A percentile compares a stretch with the other conserved stretches of the same genome.
phyloP scores from a whole-genome alignment of 345 rosid species.

The Diplotaxis tenuifolia region DNA sequence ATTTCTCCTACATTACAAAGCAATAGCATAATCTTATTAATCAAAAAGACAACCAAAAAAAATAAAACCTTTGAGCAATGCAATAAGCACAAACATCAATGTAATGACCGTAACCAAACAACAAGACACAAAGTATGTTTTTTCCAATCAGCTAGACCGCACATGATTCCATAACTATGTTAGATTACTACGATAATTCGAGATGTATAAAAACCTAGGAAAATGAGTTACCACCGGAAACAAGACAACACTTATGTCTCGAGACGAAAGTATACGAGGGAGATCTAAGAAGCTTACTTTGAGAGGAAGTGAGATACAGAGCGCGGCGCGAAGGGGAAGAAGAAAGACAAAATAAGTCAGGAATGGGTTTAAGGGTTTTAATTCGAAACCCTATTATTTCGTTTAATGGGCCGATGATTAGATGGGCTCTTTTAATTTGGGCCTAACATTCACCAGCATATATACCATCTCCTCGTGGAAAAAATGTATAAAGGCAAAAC shows the following conservation, averaged over 20 bases:
- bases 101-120: neutral
- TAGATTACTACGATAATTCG: neutral
- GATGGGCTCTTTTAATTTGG: neutral
- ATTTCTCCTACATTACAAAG: slow-evolving; percentile 23
- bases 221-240: neutral
- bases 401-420: neutral
- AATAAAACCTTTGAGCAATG: neutral
- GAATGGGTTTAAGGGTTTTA: slow-evolving; percentile 31
- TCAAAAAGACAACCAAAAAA: neutral
- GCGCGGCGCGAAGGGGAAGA: slow-evolving; percentile 21
- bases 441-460: neutral
- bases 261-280: neutral
- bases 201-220: neutral
- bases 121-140: neutral
- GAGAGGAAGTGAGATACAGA: slow-evolving; percentile 3
- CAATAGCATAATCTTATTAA: neutral
- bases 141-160: neutral
- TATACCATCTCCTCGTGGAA: too few species aligned
- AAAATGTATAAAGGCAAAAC: neutral
- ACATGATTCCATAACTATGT: neutral
- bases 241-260: neutral
- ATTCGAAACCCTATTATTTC: neutral
- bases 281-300: slow-evolving; percentile 29
- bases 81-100: neutral
- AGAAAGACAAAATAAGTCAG: neutral